Evolutionary conservation across 2,329 filamentous ascomycete species (phyloP).

Genomic region (Lachnum nothofagi): DNA sequence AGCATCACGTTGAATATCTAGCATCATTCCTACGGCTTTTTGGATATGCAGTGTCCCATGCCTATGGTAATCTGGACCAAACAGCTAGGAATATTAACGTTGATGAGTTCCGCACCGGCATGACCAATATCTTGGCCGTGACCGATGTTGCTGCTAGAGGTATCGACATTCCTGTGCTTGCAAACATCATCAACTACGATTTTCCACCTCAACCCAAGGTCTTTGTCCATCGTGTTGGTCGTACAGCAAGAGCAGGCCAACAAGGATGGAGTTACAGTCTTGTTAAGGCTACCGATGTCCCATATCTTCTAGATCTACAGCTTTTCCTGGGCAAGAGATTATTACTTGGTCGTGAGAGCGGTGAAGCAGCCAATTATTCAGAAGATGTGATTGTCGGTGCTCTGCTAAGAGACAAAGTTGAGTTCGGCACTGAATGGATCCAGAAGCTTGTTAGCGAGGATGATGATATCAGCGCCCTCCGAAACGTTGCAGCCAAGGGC

Average conservation of each 20-base stretch:
- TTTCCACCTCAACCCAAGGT: conserved; percentile 96
- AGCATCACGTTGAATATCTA: conserved; percentile 95
- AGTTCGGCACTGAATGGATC: conserved; percentile 74
- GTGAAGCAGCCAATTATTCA: conserved; percentile 62
- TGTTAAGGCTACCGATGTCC: conserved; percentile 78
- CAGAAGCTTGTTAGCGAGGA: conserved; percentile 72
- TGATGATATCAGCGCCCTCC: conserved; percentile 66
- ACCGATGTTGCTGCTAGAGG: conserved; percentile 95
- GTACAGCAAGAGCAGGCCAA: conserved; percentile 89
- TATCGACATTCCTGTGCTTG: conserved; percentile 93
- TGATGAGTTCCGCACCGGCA: conserved; percentile 77
- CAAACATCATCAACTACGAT: conserved; percentile 98
- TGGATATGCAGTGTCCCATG: conserved; percentile 87
- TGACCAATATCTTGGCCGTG: conserved; percentile 86
- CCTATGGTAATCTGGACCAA: conserved; percentile 91
- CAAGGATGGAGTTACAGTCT: conserved; percentile 94
- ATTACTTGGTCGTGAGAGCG: conserved; percentile 63
- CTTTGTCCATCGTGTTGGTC: conserved; percentile 91
- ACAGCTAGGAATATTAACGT: conserved; percentile 89
- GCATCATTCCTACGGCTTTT: conserved; percentile 70
- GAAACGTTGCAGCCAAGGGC: conserved; percentile 73
- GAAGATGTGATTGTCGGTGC: conserved; percentile 80
- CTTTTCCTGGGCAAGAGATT: conserved; percentile 86
- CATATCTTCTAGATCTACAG: conserved; percentile 89
- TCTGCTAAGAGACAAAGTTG: conserved; percentile 66